These are phyloP conservation scores for Mycosphaerella sp. DNA, from an alignment of 2,329 filamentous ascomycete genomes.

Conservation along the genomic window DNA sequence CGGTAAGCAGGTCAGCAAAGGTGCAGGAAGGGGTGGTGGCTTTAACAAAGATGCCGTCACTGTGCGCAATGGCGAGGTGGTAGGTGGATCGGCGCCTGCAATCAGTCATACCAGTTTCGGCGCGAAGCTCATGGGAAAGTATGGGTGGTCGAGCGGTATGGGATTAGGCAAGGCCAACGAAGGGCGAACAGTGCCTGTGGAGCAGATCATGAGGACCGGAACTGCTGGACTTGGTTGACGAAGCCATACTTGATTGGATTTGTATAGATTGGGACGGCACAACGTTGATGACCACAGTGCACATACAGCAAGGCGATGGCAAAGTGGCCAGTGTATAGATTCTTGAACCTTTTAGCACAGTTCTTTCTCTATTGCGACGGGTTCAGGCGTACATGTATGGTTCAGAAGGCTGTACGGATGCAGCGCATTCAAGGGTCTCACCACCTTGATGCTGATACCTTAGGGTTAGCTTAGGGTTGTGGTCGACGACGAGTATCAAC, in stretches of 20 bases:
- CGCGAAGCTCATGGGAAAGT: slow-evolving; percentile 84
- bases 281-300: background rate
- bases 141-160: slow-evolving; percentile 90
- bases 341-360: background rate
- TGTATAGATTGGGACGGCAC: background rate
- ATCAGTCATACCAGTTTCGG: slow-evolving; percentile 78
- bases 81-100: slow-evolving; percentile 79
- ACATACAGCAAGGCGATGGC: background rate
- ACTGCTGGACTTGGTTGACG: slow-evolving; percentile 70
- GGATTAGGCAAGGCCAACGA: slow-evolving; percentile 75
- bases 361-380: background rate
- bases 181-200: slow-evolving; percentile 79
- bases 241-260: background rate
- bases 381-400: too few species aligned
- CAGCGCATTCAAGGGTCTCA: background rate
- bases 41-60: slow-evolving; percentile 40
- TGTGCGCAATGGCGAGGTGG: slow-evolving; percentile 79
- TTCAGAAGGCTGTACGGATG: background rate
- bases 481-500: background rate
- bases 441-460: background rate
- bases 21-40: slow-evolving; percentile 35
- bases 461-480: slow-evolving; percentile 3
- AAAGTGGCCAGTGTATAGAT: background rate
- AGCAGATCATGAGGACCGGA: slow-evolving; percentile 77
- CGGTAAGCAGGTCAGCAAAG: slow-evolving; percentile 39